Percentiles rank a stretch among this genome's conserved stretches.
phyloP scores from a whole-genome alignment of 129 eudicot species.

The Deinandra increscens region DNA sequence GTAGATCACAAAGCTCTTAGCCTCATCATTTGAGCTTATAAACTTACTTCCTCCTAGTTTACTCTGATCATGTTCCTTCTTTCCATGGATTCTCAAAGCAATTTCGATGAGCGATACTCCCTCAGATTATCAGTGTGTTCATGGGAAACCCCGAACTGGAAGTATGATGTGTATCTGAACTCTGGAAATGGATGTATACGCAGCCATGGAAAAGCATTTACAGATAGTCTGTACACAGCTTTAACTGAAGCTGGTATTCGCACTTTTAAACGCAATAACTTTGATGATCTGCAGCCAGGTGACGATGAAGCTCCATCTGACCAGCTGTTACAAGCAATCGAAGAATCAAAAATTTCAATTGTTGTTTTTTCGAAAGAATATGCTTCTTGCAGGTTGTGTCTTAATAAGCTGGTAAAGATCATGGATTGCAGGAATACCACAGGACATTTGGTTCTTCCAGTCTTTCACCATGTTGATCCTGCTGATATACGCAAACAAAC shows the following conservation, averaged over 20 bases:
- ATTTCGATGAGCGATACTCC: conserved; percentile 4
- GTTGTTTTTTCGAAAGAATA: conserved; percentile 15
- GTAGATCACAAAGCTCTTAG: conserved; percentile 6
- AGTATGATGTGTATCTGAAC: conserved; percentile 23
- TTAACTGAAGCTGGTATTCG: conserved; percentile 1
- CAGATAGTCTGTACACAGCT: conserved; percentile 8
- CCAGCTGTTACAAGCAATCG: not conserved
- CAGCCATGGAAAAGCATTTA: conserved; percentile 14
- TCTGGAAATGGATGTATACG: not conserved
- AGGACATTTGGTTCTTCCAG: conserved; percentile 18
- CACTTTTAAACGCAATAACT: not conserved
- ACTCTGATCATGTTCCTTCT: not conserved
- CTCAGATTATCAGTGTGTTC: conserved; percentile 9
- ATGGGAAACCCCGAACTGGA: conserved; percentile 19
- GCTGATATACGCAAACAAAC: conserved; percentile 23
- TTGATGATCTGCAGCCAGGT: not conserved
- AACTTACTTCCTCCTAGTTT: not conserved
- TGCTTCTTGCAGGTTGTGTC: conserved; percentile 24
- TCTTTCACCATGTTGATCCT: conserved; percentile 18
- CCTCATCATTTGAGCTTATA: conserved; percentile 1
- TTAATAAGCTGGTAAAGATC: conserved; percentile 20
- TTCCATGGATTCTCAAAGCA: conserved; percentile 19
- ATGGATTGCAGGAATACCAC: conserved; percentile 10
- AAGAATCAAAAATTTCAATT: not conserved
- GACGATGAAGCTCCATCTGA: not conserved